Evolutionary conservation across 2,329 filamentous ascomycete species (phyloP).

Genomic region (Dichotomopilus funicola): DNA sequence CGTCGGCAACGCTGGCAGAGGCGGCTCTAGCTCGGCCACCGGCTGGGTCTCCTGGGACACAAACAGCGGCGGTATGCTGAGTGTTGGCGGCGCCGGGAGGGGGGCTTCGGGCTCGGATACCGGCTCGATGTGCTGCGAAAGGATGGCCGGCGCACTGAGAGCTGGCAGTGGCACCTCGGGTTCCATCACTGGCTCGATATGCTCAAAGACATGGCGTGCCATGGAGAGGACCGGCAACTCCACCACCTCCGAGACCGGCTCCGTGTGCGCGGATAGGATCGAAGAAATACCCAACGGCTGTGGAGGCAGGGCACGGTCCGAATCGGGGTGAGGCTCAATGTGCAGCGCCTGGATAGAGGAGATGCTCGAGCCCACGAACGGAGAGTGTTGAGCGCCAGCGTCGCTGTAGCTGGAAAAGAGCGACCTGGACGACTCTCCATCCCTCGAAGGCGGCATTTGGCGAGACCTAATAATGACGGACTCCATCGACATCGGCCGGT

Average conservation of each 20-base stretch:
- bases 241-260: slow-evolving; percentile 14
- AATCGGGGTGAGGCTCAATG: slow-evolving; percentile 38
- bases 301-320: slow-evolving; percentile 23
- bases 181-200: slow-evolving; percentile 20
- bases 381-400: slow-evolving; percentile 43
- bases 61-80: slow-evolving; percentile 6
- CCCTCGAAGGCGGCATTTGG: slow-evolving; percentile 23
- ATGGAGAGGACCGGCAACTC: slow-evolving; percentile 10
- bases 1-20: slow-evolving; percentile 3
- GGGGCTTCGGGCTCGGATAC: slow-evolving; percentile 15
- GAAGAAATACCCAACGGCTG: slow-evolving; percentile 27
- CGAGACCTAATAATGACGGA: slow-evolving; percentile 32
- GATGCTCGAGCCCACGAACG: slow-evolving; percentile 34
- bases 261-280: slow-evolving; percentile 22
- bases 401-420: slow-evolving; percentile 47
- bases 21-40: slow-evolving; percentile 9
- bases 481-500: slow-evolving; percentile 36
- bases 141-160: slow-evolving; percentile 15
- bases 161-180: slow-evolving; percentile 16
- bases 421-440: slow-evolving; percentile 33
- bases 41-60: slow-evolving; percentile 19
- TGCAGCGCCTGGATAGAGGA: slow-evolving; percentile 40
- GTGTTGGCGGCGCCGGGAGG: slow-evolving; percentile 4
- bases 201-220: slow-evolving; percentile 11
- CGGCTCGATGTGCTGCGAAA: slow-evolving; percentile 20